These are phyloP conservation scores for Tolypocladium nubicola DNA, from an alignment of 2,329 filamentous ascomycete genomes.

Conservation along the genomic window DNA sequence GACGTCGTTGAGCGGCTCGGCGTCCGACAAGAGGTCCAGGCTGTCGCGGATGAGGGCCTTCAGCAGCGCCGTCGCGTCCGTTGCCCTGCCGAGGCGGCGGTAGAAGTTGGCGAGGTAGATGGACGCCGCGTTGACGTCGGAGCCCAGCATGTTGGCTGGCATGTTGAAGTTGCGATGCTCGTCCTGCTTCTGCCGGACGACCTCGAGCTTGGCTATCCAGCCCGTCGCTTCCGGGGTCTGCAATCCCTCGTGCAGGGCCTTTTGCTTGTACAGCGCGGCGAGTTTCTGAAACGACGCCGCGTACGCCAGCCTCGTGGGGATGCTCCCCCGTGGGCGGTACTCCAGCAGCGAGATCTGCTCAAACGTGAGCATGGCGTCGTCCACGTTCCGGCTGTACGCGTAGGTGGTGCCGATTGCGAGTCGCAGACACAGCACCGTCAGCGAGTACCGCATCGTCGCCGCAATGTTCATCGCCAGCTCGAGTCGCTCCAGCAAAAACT, in stretches of 20 bases:
- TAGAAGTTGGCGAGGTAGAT: slow-evolving; percentile 29
- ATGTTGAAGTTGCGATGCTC: slow-evolving; percentile 27
- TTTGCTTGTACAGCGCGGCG: slow-evolving; percentile 25
- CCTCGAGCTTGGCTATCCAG: slow-evolving; percentile 25
- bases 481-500: slow-evolving; percentile 18
- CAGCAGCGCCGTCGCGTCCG: slow-evolving; percentile 18
- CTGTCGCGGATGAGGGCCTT: slow-evolving; percentile 23
- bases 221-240: slow-evolving; percentile 12
- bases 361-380: slow-evolving; percentile 23
- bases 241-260: slow-evolving; percentile 17
- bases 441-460: slow-evolving; percentile 21
- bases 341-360: slow-evolving; percentile 25
- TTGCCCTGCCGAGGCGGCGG: slow-evolving; percentile 16
- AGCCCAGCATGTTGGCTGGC: slow-evolving; percentile 27
- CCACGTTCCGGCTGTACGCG: slow-evolving; percentile 22
- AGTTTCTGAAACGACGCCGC: slow-evolving; percentile 29
- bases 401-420: slow-evolving; percentile 24
- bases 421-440: slow-evolving; percentile 25
- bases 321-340: slow-evolving; percentile 26
- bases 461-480: slow-evolving; percentile 21
- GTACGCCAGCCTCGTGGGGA: slow-evolving; percentile 26
- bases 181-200: slow-evolving; percentile 23
- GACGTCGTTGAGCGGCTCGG: slow-evolving; percentile 29
- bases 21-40: slow-evolving; percentile 26
- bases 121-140: slow-evolving; percentile 29